These are phyloP conservation scores for Candida mesenterica DNA, from an alignment of 1,139 yeast species.

Conservation along the genomic window DNA sequence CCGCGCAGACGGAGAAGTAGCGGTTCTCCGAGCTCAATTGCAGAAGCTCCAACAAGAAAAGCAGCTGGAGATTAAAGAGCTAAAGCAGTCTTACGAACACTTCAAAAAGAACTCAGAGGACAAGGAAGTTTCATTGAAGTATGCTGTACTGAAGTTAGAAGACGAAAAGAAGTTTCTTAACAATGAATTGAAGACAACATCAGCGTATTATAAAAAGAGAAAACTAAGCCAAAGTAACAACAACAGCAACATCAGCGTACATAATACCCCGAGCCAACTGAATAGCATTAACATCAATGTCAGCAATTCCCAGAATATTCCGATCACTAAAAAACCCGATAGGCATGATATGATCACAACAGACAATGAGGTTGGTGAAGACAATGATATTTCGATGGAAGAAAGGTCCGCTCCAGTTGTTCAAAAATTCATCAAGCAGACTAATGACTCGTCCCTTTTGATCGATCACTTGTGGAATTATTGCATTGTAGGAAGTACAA, in stretches of 20 bases:
- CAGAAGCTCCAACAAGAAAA: slow-evolving; percentile 46
- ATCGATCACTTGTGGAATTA: slow-evolving; percentile 38
- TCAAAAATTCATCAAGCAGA: slow-evolving; percentile 24
- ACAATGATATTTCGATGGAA: background rate
- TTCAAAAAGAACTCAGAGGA: slow-evolving; percentile 35
- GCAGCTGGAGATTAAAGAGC: slow-evolving; percentile 40
- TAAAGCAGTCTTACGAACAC: slow-evolving; percentile 34
- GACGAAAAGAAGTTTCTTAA: slow-evolving; percentile 69
- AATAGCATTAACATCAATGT: slow-evolving; percentile 1
- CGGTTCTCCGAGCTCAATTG: slow-evolving; percentile 68
- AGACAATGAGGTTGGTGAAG: too few relatives aligned
- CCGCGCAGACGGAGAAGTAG: slow-evolving; percentile 72
- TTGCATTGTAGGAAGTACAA: slow-evolving; percentile 48
- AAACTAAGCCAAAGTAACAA: slow-evolving; percentile 1
- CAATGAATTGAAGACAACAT: slow-evolving; percentile 35
- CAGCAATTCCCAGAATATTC: slow-evolving; percentile 2
- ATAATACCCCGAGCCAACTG: background rate
- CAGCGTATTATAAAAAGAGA: slow-evolving; percentile 14
- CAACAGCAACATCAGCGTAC: background rate
- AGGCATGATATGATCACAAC: too few relatives aligned
- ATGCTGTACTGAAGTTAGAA: slow-evolving; percentile 54
- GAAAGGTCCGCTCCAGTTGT: background rate
- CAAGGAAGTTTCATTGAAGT: slow-evolving; percentile 41
- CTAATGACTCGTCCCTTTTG: slow-evolving; percentile 35
- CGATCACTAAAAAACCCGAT: too few relatives aligned